Percentiles rank a stretch among this genome's conserved stretches.
Conservation (phyloP, 2,329 filamentous ascomycete species). For the Dactylellina drechsleri region DNA sequence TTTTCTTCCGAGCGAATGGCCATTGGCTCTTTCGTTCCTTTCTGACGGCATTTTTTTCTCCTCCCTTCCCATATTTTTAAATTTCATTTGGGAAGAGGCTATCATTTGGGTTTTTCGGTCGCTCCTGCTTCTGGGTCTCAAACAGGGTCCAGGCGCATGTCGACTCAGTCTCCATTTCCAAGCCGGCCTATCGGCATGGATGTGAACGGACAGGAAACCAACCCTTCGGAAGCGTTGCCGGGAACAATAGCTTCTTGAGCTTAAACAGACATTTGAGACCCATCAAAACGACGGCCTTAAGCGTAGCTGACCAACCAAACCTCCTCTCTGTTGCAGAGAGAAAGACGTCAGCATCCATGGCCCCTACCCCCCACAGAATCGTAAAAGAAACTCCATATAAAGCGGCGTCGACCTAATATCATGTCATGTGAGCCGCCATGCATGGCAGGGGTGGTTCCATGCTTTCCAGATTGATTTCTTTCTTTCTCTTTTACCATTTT, state of each 20-base stretch:
- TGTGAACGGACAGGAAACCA: slow-evolving; percentile 49
- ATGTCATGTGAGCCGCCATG: slow-evolving; percentile 44
- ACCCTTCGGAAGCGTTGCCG: slow-evolving; percentile 37
- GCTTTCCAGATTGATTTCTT: slow-evolving; percentile 7
- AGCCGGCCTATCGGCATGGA: slow-evolving; percentile 15
- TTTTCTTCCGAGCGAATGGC: background rate
- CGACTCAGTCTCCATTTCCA: slow-evolving; percentile 15
- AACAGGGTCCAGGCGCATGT: slow-evolving; percentile 24
- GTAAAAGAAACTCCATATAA: slow-evolving; percentile 1
- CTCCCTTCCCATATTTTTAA: background rate
- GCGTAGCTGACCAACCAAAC: background rate
- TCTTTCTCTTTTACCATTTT: slow-evolving; percentile 2
- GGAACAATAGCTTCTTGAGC: slow-evolving; percentile 36
- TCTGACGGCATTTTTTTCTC: slow-evolving; percentile 28
- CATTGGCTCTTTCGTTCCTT: background rate
- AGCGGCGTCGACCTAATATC: background rate
- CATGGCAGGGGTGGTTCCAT: slow-evolving; percentile 24
- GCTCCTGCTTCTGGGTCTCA: slow-evolving; percentile 30
- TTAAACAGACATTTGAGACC: slow-evolving; percentile 31
- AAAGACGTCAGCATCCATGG: slow-evolving; percentile 1
- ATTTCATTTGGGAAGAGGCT: background rate
- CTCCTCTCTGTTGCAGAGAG: background rate
- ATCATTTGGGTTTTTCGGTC: background rate
- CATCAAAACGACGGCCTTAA: slow-evolving; percentile 1
- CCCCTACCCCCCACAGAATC: background rate